Evolutionary conservation across 768 basidiomycete species (phyloP), one percentile per base, ranked within the genome.

Genomic region (Porpolomopsis calyptriformis): DNA sequence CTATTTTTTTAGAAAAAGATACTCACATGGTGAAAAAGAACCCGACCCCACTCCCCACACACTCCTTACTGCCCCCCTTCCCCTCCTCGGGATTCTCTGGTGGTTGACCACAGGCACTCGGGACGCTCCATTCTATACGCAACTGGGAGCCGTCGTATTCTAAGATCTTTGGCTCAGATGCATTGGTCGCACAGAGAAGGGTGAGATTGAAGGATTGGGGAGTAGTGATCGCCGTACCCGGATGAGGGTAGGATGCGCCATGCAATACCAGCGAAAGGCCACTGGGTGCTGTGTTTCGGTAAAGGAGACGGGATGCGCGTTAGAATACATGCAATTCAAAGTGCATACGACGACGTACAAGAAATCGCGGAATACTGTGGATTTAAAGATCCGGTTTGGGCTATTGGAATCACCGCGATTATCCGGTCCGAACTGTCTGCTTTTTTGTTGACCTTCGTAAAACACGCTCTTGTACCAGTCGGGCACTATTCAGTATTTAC

Each of bases 1-100:
- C 8, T 23, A 20, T 5, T 47, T n/a, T 20, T 43, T 9, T 39
- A 35, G 40, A 24, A 16, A 46, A 12, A 12, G 16, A 11, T n/a
- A 62, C 85, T 61, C 61, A 85, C 87, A 89, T 68, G 24, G 89
- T 68, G 70, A 92, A 85, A 68, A 92, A 91, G 74, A 85, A 90
- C 2, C 86, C 83, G n/a, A 93, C 66, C 19, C 82, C 85, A 60
- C 80, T 86, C 3, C 81, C 83, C 20, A 76, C 72, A 40, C 55
- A 64, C 52, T 71, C 63, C 51, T 49, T 23, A 51, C 53, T 16
- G 9, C 16, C 33, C 29, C n/a, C 29, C 52, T 49, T 31, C 40
- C 8, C 58, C 58, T 20, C 55, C 25, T 60, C 58, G 34, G 29
- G 14, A 31, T 56, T 49, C 18, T 34, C 34, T 46, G 35, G 45